These are phyloP conservation scores for Pterulicium gracile DNA, from an alignment of 1,284 basidiomycete genomes.

Conservation along the genomic window DNA sequence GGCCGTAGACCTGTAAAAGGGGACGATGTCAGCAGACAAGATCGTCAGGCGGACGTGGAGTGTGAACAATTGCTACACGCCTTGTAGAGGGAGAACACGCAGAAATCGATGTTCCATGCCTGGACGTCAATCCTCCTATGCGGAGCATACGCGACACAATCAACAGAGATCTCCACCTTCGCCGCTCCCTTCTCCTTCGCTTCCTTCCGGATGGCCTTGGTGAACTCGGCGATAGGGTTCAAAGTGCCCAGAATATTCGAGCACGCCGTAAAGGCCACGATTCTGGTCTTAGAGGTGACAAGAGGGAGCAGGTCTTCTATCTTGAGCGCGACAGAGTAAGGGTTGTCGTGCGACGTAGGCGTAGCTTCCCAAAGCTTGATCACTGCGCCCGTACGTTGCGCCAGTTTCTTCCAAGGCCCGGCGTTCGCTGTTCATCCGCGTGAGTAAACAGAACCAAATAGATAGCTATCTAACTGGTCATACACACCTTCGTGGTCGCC, in stretches of 20 bases:
- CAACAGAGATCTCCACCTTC: constrained; percentile 57
- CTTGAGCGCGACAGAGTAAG: constrained; percentile 52
- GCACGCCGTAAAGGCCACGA: constrained; percentile 66
- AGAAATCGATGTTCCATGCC: constrained; percentile 69
- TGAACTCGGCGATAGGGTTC: constrained; percentile 47
- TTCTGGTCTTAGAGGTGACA: constrained; percentile 52
- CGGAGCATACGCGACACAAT: constrained; percentile 74
- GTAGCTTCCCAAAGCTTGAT: constrained; percentile 52
- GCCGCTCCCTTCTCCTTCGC: constrained; percentile 43
- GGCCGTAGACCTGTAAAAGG: constrained; percentile 52
- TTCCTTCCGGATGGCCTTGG: constrained; percentile 36
- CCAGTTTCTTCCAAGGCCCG: constrained; percentile 72
- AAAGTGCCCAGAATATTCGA: constrained; percentile 70
- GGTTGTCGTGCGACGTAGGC: constrained; percentile 36
- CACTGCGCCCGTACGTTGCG: constrained; percentile 39
- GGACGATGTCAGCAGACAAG: constrained; percentile 3
- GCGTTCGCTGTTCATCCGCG: constrained; percentile 43
- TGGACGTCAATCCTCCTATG: constrained; percentile 60
- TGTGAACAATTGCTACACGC: constrained; percentile 27
- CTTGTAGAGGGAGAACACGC: constrained; percentile 70
- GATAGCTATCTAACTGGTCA: background rate
- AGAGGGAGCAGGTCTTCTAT: constrained; percentile 51
- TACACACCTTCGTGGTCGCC: constrained; percentile 66
- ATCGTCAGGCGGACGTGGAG: background rate
- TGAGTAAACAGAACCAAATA: constrained; percentile 1